Percentiles rank a stretch among this genome's conserved stretches.
phyloP scores from a whole-genome alignment of 2,329 filamentous ascomycete species.

The Cordyceps pruinosa region DNA sequence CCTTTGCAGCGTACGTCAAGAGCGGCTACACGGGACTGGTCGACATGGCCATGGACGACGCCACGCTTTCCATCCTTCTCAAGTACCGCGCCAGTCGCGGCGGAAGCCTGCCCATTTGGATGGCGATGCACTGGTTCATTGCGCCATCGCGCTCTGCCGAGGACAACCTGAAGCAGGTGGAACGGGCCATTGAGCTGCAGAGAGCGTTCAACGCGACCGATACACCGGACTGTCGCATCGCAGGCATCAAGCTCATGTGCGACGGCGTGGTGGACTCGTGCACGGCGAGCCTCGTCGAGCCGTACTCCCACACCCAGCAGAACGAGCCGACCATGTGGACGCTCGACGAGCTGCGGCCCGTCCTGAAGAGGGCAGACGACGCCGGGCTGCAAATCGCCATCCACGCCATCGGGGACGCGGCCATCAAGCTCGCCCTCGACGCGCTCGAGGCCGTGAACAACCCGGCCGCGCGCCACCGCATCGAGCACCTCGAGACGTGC shows the following conservation, averaged over 20 bases:
- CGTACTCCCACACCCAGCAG: constrained; percentile 42
- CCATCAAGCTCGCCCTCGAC: constrained; percentile 51
- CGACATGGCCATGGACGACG: constrained; percentile 44
- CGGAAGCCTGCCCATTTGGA: constrained; percentile 25
- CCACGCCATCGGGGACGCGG: constrained; percentile 57
- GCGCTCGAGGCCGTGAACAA: constrained; percentile 35
- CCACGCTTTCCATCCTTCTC: constrained; percentile 33
- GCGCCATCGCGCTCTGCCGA: constrained; percentile 26
- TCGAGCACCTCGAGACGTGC: constrained; percentile 57
- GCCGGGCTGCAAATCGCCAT: constrained; percentile 52
- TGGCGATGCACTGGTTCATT: constrained; percentile 40
- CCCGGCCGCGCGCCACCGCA: constrained; percentile 46
- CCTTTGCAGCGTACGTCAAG: constrained; percentile 31
- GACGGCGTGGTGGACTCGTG: constrained; percentile 59
- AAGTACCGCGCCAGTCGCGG: constrained; percentile 22
- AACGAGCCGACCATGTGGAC: constrained; percentile 47
- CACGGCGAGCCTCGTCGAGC: constrained; percentile 50
- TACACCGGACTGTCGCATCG: constrained; percentile 39
- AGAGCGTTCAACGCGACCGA: constrained; percentile 27
- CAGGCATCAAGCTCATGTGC: constrained; percentile 56
- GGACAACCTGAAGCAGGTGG: constrained; percentile 30
- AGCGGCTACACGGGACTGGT: constrained; percentile 38
- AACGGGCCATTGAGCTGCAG: constrained; percentile 31
- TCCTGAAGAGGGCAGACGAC: constrained; percentile 44
- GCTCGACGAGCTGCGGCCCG: constrained; percentile 41